These are phyloP conservation scores for Diplogelasinospora grovesii DNA, from an alignment of 495 filamentous ascomycete genomes.

Conservation along the genomic window DNA sequence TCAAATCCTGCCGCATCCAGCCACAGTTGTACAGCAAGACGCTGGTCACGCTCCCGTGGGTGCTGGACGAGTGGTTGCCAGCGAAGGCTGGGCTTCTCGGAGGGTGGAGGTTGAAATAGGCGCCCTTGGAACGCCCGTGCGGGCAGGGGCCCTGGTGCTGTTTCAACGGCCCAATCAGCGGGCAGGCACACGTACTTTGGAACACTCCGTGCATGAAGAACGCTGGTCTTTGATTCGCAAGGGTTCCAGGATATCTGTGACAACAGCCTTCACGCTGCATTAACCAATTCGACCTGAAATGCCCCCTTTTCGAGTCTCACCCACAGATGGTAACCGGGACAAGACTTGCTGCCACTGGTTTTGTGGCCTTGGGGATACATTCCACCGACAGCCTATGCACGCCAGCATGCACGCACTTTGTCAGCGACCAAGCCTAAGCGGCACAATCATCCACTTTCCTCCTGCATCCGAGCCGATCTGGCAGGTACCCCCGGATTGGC, in stretches of 20 bases:
- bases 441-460: no score
- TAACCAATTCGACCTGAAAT: no score
- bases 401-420: no score
- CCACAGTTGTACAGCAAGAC: conserved; percentile 1
- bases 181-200: conserved; percentile 23
- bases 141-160: conserved; percentile 25
- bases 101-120: conserved; percentile 25
- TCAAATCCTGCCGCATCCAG: no score
- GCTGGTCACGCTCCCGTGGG: no score
- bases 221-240: conserved; percentile 30
- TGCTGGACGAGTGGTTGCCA: neutral
- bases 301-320: conserved; percentile 21
- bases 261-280: conserved; percentile 23
- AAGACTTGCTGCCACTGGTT: conserved; percentile 15
- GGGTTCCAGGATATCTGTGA: conserved; percentile 31
- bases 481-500: no score
- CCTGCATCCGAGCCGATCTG: no score
- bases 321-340: conserved; percentile 13
- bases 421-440: no score
- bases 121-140: conserved; percentile 41
- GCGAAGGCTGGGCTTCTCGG: neutral
- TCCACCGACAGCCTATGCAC: no score
- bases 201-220: conserved; percentile 38
- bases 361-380: no score
- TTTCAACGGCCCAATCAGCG: conserved; percentile 32